phyloP scores from a whole-genome alignment of 495 filamentous ascomycete species.

The Clohesyomyces aquaticus region DNA sequence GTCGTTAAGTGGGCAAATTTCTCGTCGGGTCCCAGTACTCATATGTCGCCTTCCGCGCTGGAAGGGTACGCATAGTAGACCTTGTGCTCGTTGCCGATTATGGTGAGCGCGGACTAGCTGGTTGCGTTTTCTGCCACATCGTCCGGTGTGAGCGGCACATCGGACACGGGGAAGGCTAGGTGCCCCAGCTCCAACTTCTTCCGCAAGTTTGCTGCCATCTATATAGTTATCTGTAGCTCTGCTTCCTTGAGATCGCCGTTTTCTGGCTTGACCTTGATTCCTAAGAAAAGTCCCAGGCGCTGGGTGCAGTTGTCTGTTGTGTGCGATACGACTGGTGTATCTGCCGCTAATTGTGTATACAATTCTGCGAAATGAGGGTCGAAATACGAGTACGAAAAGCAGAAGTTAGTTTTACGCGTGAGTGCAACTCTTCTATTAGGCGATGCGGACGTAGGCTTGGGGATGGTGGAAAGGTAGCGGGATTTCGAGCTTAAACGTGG shows the following conservation, averaged over 20 bases:
- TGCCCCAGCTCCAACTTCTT: constrained; percentile 29
- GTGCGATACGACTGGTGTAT: constrained; percentile 16
- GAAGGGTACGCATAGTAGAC: constrained; percentile 30
- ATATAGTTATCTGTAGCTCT: constrained; percentile 29
- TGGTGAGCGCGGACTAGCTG: constrained; percentile 23
- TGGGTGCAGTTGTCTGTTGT: constrained; percentile 27
- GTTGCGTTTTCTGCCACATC: constrained; percentile 6
- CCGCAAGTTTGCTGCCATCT: constrained; percentile 30
- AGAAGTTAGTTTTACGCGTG: constrained; percentile 27
- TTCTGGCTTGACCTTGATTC: constrained; percentile 32
- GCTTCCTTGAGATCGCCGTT: constrained; percentile 28
- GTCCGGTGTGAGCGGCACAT: constrained; percentile 12
- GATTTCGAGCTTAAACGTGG: constrained; percentile 10
- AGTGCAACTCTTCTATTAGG: constrained; percentile 10
- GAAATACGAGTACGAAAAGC: constrained; percentile 26
- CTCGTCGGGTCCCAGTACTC: constrained; percentile 32
- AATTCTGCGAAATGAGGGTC: constrained; percentile 17
- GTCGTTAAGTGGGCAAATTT: constrained; percentile 30
- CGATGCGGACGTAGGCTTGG: constrained; percentile 12
- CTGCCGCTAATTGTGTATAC: constrained; percentile 27
- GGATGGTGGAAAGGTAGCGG: constrained; percentile 24
- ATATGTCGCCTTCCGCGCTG: constrained; percentile 19
- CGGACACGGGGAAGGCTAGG: constrained; percentile 13
- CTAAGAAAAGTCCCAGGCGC: constrained; percentile 26
- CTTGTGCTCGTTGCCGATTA: constrained; percentile 35